phyloP scores from a whole-genome alignment of 2,329 filamentous ascomycete species.

The Pyrenophora graminea region DNA sequence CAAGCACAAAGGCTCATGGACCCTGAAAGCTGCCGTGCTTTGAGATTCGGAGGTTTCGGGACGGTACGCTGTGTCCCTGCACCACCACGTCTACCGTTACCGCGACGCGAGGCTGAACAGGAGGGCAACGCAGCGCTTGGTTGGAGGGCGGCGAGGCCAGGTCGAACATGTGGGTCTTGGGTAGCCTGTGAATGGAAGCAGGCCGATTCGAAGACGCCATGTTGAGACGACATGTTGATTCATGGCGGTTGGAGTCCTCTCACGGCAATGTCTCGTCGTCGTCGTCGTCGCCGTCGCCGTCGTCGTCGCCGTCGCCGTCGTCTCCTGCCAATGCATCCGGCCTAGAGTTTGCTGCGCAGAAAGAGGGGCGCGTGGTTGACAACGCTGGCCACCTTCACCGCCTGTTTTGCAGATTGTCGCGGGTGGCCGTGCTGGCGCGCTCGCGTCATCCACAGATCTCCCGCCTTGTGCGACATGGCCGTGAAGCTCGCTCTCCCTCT shows the following conservation, averaged over 20 bases:
- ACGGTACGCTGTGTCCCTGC: slow-evolving; percentile 7
- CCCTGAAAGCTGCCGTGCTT: slow-evolving; percentile 3
- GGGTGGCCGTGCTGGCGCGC: slow-evolving; percentile 32
- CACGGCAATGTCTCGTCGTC: too few species aligned
- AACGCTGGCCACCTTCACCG: slow-evolving; percentile 33
- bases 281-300: too few species aligned
- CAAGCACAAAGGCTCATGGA: neutral
- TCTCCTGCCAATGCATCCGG: slow-evolving; percentile 8
- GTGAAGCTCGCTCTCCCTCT: slow-evolving; percentile 12
- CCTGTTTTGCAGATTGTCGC: slow-evolving; percentile 29
- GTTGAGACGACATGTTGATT: neutral
- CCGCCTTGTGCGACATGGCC: slow-evolving; percentile 24
- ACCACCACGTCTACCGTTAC: slow-evolving; percentile 20
- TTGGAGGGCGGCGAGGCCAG: slow-evolving; percentile 16
- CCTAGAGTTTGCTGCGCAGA: slow-evolving; percentile 14
- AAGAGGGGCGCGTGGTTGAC: slow-evolving; percentile 25
- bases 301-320: neutral
- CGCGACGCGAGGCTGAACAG: slow-evolving; percentile 27
- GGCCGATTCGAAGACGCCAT: slow-evolving; percentile 34
- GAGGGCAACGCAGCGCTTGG: slow-evolving; percentile 26
- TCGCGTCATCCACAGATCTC: slow-evolving; percentile 29
- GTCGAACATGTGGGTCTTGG: slow-evolving; percentile 23
- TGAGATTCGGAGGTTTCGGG: slow-evolving; percentile 14
- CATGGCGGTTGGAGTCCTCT: too few species aligned
- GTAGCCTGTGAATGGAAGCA: slow-evolving; percentile 30